Evolutionary conservation across 2,329 filamentous ascomycete genomes (phyloP), one percentile per base, ranked within the genome.

Genomic region (Sporothrix dimorphospora): DNA sequence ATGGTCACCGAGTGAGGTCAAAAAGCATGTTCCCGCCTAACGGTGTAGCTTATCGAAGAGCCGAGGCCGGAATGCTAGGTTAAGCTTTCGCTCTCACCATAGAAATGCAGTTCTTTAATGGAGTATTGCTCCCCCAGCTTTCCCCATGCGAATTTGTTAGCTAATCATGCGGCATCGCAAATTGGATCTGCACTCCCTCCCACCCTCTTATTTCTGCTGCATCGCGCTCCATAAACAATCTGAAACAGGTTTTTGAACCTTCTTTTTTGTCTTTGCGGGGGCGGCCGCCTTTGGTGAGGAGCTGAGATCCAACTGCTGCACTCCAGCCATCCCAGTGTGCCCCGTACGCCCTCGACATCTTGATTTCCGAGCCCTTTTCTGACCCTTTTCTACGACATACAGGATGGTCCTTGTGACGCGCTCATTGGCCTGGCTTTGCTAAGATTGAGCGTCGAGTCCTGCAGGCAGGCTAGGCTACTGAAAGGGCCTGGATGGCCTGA

Each of bases 201-300:
- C 57, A 63, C 34, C 34, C 42, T 65, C 38, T 65, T 51, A 21
- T 24, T n/a, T 57, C 34, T 24, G 21, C 30, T 27, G n/a, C 38
- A 21, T 34, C 19, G 40, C 21, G 49, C 40, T 34, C 66, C 66
- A 69, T 49, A 69, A 69, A 49, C 38, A 59, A 38, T 21, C 53
- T 70, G 68, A 70, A 61, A 70, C 68, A 61, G 53, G 38, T 21
- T 70, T 65, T 66, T 65, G 34, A 27, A 63, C 19, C 42, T 27
- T 69, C 4, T 40, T 68, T 55, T 40, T 55, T 34, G 30, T 34
- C 30, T 34, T 34, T 6, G 30, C 30, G 30, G 3, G 30, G 30
- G 30, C 16, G 4, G 19, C 27, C 38, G 19, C 16, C 55, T 30
- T 40, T 19, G 40, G 55, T 61, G 7, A 40, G 47, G 16, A n/a